Conservation (phyloP, 176 grass and related monocot genomes). For the Hyparrhenia diplandra region DNA sequence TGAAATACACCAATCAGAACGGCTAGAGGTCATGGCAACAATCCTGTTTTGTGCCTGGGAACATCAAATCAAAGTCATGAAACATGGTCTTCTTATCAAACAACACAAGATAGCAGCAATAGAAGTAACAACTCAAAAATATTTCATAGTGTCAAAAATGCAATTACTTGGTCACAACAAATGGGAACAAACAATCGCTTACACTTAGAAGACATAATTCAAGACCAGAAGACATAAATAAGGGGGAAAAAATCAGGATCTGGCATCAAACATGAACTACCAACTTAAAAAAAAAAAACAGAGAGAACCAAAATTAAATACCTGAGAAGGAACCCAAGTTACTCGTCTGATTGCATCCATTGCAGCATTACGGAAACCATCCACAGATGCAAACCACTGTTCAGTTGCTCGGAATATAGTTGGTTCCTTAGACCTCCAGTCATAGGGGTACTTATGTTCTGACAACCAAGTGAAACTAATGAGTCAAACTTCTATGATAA, state of each 20-base stretch:
- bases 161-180: neutral
- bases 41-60: conserved; percentile 92
- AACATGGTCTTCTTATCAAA: conserved; percentile 17
- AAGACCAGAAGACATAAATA: conserved; percentile 7
- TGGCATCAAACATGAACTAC: neutral
- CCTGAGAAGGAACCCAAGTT: conserved; percentile 89
- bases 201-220: neutral
- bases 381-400: conserved; percentile 98
- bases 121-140: neutral
- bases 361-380: conserved; percentile 88
- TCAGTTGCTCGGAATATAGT: conserved; percentile 97
- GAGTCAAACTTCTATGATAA: conserved; percentile 17
- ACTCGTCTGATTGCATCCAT: conserved; percentile 91
- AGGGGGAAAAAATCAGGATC: conserved; percentile 4
- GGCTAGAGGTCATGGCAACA: conserved; percentile 81
- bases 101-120: neutral
- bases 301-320: conserved; percentile 14
- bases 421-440: conserved; percentile 98
- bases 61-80: conserved; percentile 17
- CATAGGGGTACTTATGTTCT: conserved; percentile 99
- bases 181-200: conserved; percentile 13
- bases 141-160: conserved; percentile 6
- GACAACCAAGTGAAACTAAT: conserved; percentile 15
- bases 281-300: neutral
- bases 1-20: conserved; percentile 99